phyloP scores from a whole-genome alignment of 2,329 filamentous ascomycete species.

The Aspergillus calidoustus region DNA sequence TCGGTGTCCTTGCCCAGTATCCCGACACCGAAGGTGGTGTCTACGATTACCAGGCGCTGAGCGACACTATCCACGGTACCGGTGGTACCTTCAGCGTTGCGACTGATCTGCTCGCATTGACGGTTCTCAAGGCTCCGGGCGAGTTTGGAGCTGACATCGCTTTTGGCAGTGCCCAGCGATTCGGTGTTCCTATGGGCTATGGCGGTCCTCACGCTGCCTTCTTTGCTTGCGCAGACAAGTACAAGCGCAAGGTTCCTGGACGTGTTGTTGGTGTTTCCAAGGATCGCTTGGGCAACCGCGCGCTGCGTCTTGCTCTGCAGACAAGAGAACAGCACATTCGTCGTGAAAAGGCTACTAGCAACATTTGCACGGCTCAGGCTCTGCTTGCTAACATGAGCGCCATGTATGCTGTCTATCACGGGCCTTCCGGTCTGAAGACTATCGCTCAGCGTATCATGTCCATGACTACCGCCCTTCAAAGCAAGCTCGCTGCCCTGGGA shows the following conservation, averaged over 20 bases:
- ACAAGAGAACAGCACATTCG: constrained; percentile 96
- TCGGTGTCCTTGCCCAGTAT: constrained; percentile 94
- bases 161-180: constrained; percentile 88
- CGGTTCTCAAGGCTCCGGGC: constrained; percentile 83
- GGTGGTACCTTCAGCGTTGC: constrained; percentile 83
- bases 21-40: constrained; percentile 86
- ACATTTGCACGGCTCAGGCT: constrained; percentile 95
- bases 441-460: constrained; percentile 81
- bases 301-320: constrained; percentile 83
- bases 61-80: constrained; percentile 75
- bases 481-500: constrained; percentile 65
- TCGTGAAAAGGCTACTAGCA: constrained; percentile 95
- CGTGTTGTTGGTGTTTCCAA: constrained; percentile 90
- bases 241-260: constrained; percentile 93
- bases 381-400: constrained; percentile 94
- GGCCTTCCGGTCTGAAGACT: constrained; percentile 77
- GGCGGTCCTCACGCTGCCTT: constrained; percentile 97
- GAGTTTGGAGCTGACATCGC: constrained; percentile 96
- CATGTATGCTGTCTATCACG: constrained; percentile 93
- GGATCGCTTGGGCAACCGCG: constrained; percentile 80
- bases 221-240: constrained; percentile 87
- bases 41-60: constrained; percentile 73
- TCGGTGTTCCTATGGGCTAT: constrained; percentile 89
- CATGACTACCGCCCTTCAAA: constrained; percentile 71
- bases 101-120: constrained; percentile 86